These are phyloP conservation scores for Cladophialophora immunda DNA, from an alignment of 2,329 filamentous ascomycete species.

Conservation along the genomic window DNA sequence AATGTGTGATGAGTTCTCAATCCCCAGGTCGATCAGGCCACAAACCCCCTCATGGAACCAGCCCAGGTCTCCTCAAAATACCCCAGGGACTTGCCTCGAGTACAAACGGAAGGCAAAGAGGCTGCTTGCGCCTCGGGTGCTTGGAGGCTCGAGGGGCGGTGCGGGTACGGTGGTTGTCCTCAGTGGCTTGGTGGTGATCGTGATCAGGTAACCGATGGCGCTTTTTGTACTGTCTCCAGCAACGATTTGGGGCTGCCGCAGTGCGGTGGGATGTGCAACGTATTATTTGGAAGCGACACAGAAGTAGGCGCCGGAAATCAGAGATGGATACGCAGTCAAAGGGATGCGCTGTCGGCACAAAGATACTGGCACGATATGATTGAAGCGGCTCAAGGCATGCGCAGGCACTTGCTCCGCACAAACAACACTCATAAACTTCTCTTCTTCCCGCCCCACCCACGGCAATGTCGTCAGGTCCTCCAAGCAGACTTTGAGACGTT, in stretches of 20 bases:
- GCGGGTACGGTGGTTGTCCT: neutral
- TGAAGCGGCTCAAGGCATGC: slow-evolving; percentile 7
- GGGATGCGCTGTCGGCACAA: slow-evolving; percentile 4
- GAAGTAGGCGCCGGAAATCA: neutral
- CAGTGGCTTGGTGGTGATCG: neutral
- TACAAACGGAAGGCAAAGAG: neutral
- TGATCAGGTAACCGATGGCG: neutral
- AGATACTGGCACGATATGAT: slow-evolving; percentile 1
- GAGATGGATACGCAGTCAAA: slow-evolving; percentile 1
- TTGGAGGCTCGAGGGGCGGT: neutral
- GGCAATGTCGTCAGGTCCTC: neutral
- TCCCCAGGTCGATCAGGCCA: neutral
- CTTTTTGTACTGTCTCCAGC: neutral
- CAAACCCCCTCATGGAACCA: neutral
- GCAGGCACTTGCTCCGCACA: slow-evolving; percentile 5
- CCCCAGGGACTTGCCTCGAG: neutral
- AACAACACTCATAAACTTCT: neutral
- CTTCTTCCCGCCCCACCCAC: neutral
- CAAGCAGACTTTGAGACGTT: neutral
- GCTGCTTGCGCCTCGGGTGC: neutral
- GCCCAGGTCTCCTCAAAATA: neutral
- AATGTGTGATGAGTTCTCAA: neutral
- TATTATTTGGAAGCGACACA: neutral
- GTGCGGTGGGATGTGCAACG: neutral
- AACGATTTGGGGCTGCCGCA: neutral